Evolutionary conservation across 352 stramenopile species (phyloP), one percentile per base, ranked within the genome.

Genomic region (Pythium grandisporangium): DNA sequence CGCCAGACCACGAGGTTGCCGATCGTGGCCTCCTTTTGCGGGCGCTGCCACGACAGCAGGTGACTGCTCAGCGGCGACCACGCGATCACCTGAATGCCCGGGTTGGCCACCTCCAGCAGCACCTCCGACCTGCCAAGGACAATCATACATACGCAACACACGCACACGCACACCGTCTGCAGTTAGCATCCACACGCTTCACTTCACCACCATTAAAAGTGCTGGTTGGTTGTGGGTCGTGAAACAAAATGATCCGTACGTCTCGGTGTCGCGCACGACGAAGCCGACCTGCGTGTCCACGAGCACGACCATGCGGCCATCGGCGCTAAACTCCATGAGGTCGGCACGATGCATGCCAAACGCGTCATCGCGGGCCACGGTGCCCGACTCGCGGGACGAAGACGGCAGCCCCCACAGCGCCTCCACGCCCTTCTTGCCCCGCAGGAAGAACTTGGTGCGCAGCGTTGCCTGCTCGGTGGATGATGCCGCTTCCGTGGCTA

Each of bases 1-100:
- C 89, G 57, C 84, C 84, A 95, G 4, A 95, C 72, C 25, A 92
- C 76, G 22, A 95, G 56, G 48, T 95, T 95, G 38, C 79, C 77
- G 24, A 40, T 37, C 25, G 73, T 58, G 26, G 62, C 63, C 27
- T 87, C 76, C 54, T 91, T 89, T 44, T 81, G 61, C 6, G 78
- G 77, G 1, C 82, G 81, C 62, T 95, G 75, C 84, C 84, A 95
- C 51, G 84, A 90, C 32, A 95, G 61, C 49, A 95, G 48, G 32
- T 93, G 76, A 42, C 66, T 87, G 27, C 70, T 75, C 2, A 90
- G 63, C 13, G 84, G 81, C 30, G 81, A 94, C 80, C 80, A 93
- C 24, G 74, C 66, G 38, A 86, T 61, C 7, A 66, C 73, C 37
- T 88, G 77, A 43, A 93, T 80, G 37, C 80, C 80, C 4, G 72